phyloP scores from a whole-genome alignment of 306 rosid genomes.

The Abrus pulchellus region DNA sequence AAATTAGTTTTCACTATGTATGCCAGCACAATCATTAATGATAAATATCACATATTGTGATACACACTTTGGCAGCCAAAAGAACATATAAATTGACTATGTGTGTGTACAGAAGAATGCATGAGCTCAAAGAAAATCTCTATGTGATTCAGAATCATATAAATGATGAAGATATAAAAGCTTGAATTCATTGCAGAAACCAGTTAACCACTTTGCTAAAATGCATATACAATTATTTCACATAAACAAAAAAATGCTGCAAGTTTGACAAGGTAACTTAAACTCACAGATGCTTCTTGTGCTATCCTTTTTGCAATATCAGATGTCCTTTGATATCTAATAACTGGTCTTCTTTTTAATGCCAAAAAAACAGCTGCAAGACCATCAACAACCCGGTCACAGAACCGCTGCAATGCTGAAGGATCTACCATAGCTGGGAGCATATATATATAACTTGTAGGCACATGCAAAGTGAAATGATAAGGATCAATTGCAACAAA shows the following conservation, averaged over 20 bases:
- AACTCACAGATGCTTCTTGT: conserved; percentile 83
- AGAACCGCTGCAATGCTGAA: conserved; percentile 70
- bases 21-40: conserved; percentile 37
- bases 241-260: conserved; percentile 11
- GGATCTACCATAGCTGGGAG: conserved; percentile 94
- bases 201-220: conserved; percentile 2
- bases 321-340: conserved; percentile 94
- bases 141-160: conserved; percentile 38
- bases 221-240: conserved; percentile 22
- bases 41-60: conserved; percentile 36
- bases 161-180: conserved; percentile 30
- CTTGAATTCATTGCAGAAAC: conserved; percentile 35
- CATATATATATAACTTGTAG: conserved; percentile 82
- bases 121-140: background rate
- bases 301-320: conserved; percentile 93
- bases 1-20: conserved; percentile 50
- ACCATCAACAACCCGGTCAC: conserved; percentile 87
- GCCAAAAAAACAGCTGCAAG: conserved; percentile 88
- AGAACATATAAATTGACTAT: conserved; percentile 35
- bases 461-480: conserved; percentile 85
- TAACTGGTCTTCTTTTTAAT: conserved; percentile 84
- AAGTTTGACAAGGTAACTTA: conserved; percentile 18
- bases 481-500: conserved; percentile 87
- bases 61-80: conserved; percentile 39
- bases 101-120: conserved; percentile 31